These are phyloP conservation scores for Colletotrichum destructivum DNA, from an alignment of 2,329 filamentous ascomycete genomes.

Conservation along the genomic window DNA sequence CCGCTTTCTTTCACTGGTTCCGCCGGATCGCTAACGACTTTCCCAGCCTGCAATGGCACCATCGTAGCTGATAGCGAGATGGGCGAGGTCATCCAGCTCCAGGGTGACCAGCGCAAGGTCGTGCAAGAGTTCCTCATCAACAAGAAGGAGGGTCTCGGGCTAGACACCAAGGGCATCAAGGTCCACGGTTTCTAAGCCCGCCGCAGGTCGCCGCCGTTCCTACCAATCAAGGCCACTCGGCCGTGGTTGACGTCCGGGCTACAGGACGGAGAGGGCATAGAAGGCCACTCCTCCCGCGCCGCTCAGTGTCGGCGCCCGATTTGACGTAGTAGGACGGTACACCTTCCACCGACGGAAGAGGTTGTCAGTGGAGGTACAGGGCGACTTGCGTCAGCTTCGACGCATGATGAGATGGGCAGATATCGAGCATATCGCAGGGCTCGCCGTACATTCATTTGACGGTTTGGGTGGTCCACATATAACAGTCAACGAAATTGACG, in stretches of 20 bases:
- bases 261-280: conserved; percentile 23
- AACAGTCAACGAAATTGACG: conserved; percentile 23
- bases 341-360: conserved; percentile 36
- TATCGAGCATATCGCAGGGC: conserved; percentile 7
- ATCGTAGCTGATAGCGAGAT: conserved; percentile 96
- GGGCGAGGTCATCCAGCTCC: conserved; percentile 99
- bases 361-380: conserved; percentile 39
- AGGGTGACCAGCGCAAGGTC: conserved; percentile 99
- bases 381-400: conserved; percentile 41
- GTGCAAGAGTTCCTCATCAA: conserved; percentile 97
- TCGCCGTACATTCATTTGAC: conserved; percentile 29
- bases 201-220: conserved; percentile 57
- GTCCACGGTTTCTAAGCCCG: conserved; percentile 69
- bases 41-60: conserved; percentile 97
- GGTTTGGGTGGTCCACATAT: conserved; percentile 11
- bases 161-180: conserved; percentile 98
- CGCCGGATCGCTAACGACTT: conserved; percentile 45
- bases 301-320: conserved; percentile 37
- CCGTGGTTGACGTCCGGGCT: conserved; percentile 40
- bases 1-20: neutral
- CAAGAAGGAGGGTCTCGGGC: conserved; percentile 94
- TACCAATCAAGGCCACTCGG: conserved; percentile 39
- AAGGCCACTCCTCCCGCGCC: conserved; percentile 28
- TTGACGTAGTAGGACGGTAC: conserved; percentile 42
- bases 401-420: conserved; percentile 35